Percentiles rank a stretch among this genome's conserved stretches.
These are phyloP conservation scores for Eutrema salsugineum DNA, from an alignment of 441 rosid genomes.

Conservation along the genomic window DNA sequence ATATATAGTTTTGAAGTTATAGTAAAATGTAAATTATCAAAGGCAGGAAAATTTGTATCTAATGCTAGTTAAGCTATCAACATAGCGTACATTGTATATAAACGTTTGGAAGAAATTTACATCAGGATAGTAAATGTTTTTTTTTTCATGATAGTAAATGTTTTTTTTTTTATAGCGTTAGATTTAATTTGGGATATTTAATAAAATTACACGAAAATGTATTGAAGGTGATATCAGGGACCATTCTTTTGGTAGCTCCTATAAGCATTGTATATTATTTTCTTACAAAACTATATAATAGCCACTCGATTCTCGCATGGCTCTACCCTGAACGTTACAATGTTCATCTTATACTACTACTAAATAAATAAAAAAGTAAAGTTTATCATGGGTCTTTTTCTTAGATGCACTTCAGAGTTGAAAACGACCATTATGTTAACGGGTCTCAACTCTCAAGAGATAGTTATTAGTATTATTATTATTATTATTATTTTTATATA, in stretches of 20 bases:
- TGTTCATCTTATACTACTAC: background rate
- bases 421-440: conserved; percentile 22
- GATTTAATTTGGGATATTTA: background rate
- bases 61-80: background rate
- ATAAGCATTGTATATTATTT: conserved; percentile 27
- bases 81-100: background rate
- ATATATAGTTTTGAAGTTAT: background rate
- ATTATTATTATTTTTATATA: too few species aligned
- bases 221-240: conserved; percentile 23
- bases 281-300: conserved; percentile 21
- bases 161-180: background rate
- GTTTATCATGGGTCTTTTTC: conserved; percentile 26
- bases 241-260: conserved; percentile 31
- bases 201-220: conserved; percentile 20
- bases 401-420: conserved; percentile 25
- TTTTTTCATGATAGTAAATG: conserved; percentile 3
- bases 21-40: background rate
- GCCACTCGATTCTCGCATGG: conserved; percentile 32
- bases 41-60: background rate
- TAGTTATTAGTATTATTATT: too few species aligned
- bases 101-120: background rate
- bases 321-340: conserved; percentile 28
- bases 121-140: background rate
- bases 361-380: background rate
- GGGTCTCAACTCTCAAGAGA: too few species aligned